Evolutionary conservation across 495 filamentous ascomycete species (phyloP), one percentile per base, ranked within the genome.

Genomic region (Penicillium waksmanii): DNA sequence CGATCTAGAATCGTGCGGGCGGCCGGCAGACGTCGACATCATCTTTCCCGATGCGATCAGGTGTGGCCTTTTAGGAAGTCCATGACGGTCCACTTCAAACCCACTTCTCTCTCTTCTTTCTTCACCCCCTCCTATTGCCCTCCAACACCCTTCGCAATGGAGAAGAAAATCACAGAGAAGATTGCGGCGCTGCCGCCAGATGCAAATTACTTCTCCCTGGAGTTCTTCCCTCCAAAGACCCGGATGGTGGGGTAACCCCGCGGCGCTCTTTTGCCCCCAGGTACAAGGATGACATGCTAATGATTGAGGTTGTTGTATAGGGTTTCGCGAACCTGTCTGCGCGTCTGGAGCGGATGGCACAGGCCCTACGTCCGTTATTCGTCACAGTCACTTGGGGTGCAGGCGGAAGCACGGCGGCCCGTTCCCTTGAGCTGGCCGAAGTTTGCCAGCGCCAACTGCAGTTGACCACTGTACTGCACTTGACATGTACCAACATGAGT

Each of bases 151-250:
- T 43, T 56, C 51, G 89, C 89, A 66, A 71, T 71, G 68, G 68
- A 66, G 68, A 71, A 95, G 75, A 96, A 92, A 76, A 92, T 98
- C 70, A 97, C 92, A 54, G 89, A 96, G 80, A 98, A 98, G 83
- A 93, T 98, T 67, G 90, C 90, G 74, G 91, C 92, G 61, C 77
- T 98, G 77, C 90, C 91, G 70, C 83, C 87, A 38, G 85, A 89
- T 73, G 83, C 84, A 53, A 86, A 85, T 66, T 98, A 94, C 80
- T 94, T 96, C 77, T 98, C 96, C 34, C 88, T 98, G 64, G 96
- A 98, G 79, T 98, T 98, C 85, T 98, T 98, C 76, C 95, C 95
- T 55, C 96, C 96, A 53, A 98, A 97, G 77, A 98, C 95, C 21
- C 77, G 85, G 56, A 96, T 94, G 89, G 93, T 88, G 73, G 72